phyloP scores from a whole-genome alignment of 352 stramenopile genomes.

The Pythium scleroteichum region DNA sequence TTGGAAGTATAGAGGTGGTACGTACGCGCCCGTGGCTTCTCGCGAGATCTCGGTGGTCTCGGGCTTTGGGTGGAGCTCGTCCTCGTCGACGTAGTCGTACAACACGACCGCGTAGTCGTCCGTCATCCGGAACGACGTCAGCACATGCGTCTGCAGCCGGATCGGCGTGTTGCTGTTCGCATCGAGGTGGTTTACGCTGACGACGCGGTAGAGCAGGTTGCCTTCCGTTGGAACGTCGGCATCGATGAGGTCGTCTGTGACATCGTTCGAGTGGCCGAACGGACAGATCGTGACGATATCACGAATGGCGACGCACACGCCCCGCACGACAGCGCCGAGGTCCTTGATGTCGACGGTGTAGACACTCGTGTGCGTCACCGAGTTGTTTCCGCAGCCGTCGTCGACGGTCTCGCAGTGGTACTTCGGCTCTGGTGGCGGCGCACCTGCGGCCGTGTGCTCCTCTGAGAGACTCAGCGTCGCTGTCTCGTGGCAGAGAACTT shows the following conservation, averaged over 20 bases:
- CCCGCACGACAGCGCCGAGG: slow-evolving; percentile 20
- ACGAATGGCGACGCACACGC: slow-evolving; percentile 30
- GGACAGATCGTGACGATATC: slow-evolving; percentile 28
- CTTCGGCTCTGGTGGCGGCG: not conserved
- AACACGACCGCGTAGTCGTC: slow-evolving; percentile 36
- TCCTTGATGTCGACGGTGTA: slow-evolving; percentile 39
- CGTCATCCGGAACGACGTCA: slow-evolving; percentile 33
- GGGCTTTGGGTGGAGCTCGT: slow-evolving; percentile 35
- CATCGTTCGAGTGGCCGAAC: slow-evolving; percentile 22
- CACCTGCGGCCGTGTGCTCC: not conserved
- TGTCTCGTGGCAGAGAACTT: not conserved
- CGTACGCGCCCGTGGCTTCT: slow-evolving; percentile 40
- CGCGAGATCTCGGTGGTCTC: slow-evolving; percentile 31
- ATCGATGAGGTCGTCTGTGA: slow-evolving; percentile 17
- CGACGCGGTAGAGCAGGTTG: slow-evolving; percentile 34
- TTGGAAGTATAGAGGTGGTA: not conserved
- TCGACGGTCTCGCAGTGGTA: slow-evolving; percentile 9
- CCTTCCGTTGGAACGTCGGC: not conserved
- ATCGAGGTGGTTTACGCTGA: slow-evolving; percentile 19
- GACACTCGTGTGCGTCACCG: slow-evolving; percentile 28
- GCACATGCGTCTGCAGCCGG: slow-evolving; percentile 22
- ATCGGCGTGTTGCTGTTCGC: slow-evolving; percentile 12
- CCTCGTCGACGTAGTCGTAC: slow-evolving; percentile 41
- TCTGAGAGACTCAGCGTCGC: not conserved
- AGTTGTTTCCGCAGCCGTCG: not conserved